phyloP scores from a whole-genome alignment of 2,329 filamentous ascomycete species.

The Thelonectria rubi region DNA sequence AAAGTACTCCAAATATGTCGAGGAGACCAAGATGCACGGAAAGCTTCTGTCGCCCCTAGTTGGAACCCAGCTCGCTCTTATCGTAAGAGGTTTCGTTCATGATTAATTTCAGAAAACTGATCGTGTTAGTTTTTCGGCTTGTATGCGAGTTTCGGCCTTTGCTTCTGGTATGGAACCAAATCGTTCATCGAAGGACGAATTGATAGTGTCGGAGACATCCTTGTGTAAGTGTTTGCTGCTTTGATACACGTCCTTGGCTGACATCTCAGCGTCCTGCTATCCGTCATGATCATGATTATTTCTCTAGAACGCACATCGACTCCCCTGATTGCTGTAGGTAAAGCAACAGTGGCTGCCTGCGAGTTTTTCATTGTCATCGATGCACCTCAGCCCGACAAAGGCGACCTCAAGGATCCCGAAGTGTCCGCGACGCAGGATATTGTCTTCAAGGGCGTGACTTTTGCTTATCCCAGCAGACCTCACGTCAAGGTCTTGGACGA shows the following conservation, averaged over 20 bases:
- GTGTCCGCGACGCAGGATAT: slow-evolving; percentile 52
- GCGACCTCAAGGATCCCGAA: slow-evolving; percentile 49
- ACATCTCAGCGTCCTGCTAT: slow-evolving; percentile 58
- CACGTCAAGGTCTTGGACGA: slow-evolving; percentile 70
- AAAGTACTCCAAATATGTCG: slow-evolving; percentile 64
- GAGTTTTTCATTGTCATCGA: slow-evolving; percentile 67
- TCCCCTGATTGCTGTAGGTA: slow-evolving; percentile 66
- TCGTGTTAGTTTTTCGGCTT: slow-evolving; percentile 59
- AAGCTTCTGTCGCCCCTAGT: slow-evolving; percentile 60
- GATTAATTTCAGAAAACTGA: slow-evolving; percentile 21
- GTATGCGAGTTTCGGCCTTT: slow-evolving; percentile 62
- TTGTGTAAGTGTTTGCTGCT: slow-evolving; percentile 56
- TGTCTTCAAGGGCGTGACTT: slow-evolving; percentile 69
- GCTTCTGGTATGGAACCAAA: slow-evolving; percentile 71
- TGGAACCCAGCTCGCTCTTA: slow-evolving; percentile 61
- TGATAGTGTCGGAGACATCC: slow-evolving; percentile 60
- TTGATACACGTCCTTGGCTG: not conserved
- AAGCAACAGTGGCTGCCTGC: slow-evolving; percentile 65
- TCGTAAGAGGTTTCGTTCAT: slow-evolving; percentile 45
- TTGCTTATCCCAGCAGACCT: slow-evolving; percentile 75
- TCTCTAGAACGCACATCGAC: slow-evolving; percentile 66
- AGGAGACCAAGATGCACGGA: slow-evolving; percentile 61
- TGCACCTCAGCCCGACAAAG: slow-evolving; percentile 51
- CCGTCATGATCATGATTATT: slow-evolving; percentile 66
- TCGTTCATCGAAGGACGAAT: slow-evolving; percentile 58